Evolutionary conservation across 106 monocot species (phyloP).

Genomic region (Platanthera zijinensis): DNA sequence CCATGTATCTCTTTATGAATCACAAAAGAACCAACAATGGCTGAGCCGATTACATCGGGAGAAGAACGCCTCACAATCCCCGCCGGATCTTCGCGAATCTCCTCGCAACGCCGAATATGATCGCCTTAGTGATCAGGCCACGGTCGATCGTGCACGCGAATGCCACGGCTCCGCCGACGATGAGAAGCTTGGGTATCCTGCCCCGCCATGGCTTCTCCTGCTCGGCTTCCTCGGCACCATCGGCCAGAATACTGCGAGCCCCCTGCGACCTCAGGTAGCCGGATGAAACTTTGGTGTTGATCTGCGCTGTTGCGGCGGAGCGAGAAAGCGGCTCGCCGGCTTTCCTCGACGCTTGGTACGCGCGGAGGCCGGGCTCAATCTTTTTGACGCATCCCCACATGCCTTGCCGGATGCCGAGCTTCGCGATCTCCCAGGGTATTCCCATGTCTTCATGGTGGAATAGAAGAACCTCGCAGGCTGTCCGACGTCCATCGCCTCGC

Average conservation of each 20-base stretch:
- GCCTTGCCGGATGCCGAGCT: slow-evolving; percentile 75
- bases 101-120: slow-evolving; percentile 73
- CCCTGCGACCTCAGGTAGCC: slow-evolving; percentile 35
- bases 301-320: slow-evolving; percentile 37
- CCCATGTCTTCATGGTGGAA: slow-evolving; percentile 99
- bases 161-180: slow-evolving; percentile 60
- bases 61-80: slow-evolving; percentile 12
- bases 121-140: slow-evolving; percentile 69
- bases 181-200: slow-evolving; percentile 38
- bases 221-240: slow-evolving; percentile 20
- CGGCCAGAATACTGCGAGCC: slow-evolving; percentile 9
- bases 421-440: slow-evolving; percentile 89
- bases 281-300: slow-evolving; percentile 41
- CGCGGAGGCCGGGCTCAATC: slow-evolving; percentile 80
- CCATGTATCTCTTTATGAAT: not conserved
- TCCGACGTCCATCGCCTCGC: slow-evolving; percentile 53
- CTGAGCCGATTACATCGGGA: not conserved
- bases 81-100: slow-evolving; percentile 49
- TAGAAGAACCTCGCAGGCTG: slow-evolving; percentile 81
- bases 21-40: not conserved
- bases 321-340: slow-evolving; percentile 35
- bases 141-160: slow-evolving; percentile 60
- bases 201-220: slow-evolving; percentile 29
- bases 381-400: slow-evolving; percentile 90
- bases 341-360: slow-evolving; percentile 49